These are phyloP conservation scores for Ricinus communis DNA, from an alignment of 345 rosid genomes.

Conservation along the genomic window DNA sequence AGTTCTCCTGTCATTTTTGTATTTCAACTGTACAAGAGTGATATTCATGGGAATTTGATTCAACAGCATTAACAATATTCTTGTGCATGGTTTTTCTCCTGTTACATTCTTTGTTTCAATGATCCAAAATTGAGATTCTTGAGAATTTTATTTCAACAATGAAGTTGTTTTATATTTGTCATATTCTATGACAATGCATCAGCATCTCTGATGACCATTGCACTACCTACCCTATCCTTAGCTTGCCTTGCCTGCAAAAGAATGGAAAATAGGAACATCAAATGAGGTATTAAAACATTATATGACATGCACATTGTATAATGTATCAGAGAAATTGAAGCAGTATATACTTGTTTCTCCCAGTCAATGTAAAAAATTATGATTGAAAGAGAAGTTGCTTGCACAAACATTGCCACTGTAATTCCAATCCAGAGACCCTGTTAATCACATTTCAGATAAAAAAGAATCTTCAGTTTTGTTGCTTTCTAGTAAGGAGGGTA, in stretches of 20 bases:
- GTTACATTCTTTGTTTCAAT: background rate
- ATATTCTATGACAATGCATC: background rate
- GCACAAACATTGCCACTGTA: conserved; percentile 7
- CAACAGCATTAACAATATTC: too few species aligned
- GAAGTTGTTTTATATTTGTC: background rate
- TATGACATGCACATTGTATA: too few species aligned
- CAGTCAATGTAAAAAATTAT: conserved; percentile 1
- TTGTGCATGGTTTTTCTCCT: too few species aligned
- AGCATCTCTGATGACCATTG: background rate
- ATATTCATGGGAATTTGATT: too few species aligned
- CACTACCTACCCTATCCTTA: background rate
- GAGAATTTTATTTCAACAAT: background rate
- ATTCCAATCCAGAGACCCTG: conserved; percentile 11
- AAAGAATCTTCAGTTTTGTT: background rate
- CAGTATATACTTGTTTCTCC: conserved; percentile 2
- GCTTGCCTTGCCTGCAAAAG: conserved; percentile 16
- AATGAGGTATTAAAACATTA: too few species aligned
- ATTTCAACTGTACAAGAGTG: too few species aligned
- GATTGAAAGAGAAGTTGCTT: conserved; percentile 2
- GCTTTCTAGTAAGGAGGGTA: background rate
- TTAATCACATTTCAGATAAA: background rate
- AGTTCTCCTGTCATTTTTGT: too few species aligned
- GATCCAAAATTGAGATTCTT: background rate
- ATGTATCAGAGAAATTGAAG: too few species aligned
- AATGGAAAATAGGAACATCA: background rate